Conservation (phyloP, 768 basidiomycete genomes). For the Macrolepiota fuliginosa region DNA sequence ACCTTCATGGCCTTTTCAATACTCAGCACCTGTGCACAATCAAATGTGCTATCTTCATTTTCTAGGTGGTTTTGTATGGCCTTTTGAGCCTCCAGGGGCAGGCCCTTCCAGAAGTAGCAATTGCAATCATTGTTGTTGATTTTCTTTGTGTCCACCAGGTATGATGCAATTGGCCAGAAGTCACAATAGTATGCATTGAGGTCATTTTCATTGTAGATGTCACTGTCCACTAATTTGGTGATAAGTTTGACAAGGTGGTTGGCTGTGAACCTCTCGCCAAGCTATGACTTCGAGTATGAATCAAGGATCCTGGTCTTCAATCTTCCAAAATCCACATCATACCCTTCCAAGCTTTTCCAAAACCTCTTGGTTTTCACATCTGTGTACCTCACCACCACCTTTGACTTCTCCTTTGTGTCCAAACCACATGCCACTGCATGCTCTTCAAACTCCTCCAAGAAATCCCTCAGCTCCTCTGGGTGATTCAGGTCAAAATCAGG, state of each 20-base stretch:
- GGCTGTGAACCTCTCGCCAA: not conserved
- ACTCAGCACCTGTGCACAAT: not conserved
- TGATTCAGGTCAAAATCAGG: not conserved
- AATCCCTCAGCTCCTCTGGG: not conserved
- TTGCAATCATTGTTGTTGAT: not conserved
- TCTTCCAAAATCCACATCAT: not conserved
- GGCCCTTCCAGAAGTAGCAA: not conserved
- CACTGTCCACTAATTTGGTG: not conserved
- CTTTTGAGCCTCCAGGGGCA: not conserved
- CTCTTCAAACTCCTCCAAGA: not conserved
- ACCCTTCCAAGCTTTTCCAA: conserved; percentile 12
- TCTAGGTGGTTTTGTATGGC: not conserved
- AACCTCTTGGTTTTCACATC: not conserved
- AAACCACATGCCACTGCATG: not conserved
- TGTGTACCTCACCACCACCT: not conserved
- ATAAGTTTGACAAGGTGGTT: not conserved
- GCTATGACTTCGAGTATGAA: not conserved
- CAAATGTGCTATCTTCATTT: not conserved
- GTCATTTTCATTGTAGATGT: not conserved
- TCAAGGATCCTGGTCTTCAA: not conserved
- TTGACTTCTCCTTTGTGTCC: not conserved
- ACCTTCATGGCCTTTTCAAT: not conserved
- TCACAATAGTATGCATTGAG: not conserved
- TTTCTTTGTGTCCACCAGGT: not conserved
- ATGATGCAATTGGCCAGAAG: not conserved